These are phyloP conservation scores for Smallanthus sonchifolius DNA, from an alignment of 129 eudicot genomes.

Conservation along the genomic window DNA sequence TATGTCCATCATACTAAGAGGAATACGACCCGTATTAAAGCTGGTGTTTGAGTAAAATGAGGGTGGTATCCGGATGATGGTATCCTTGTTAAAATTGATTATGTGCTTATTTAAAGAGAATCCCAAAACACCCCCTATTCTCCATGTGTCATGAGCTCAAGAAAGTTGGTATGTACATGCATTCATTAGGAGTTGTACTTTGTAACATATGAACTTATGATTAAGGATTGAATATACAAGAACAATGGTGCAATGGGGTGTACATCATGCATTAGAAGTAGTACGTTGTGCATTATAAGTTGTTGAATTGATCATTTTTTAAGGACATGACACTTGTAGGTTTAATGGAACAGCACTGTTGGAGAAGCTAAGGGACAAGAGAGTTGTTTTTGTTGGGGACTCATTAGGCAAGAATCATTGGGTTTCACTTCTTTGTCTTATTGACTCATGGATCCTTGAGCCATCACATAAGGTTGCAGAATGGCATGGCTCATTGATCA, in stretches of 20 bases:
- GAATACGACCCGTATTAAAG: too few relatives aligned
- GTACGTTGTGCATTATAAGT: conserved; percentile 13
- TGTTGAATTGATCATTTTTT: background rate
- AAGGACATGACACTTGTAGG: conserved; percentile 26
- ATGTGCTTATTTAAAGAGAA: too few relatives aligned
- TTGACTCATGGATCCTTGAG: conserved; percentile 39
- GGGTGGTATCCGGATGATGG: too few relatives aligned
- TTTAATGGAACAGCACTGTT: conserved; percentile 58
- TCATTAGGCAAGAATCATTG: conserved; percentile 68
- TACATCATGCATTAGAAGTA: background rate
- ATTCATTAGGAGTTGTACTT: conserved; percentile 3
- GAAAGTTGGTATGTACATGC: background rate
- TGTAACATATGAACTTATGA: background rate
- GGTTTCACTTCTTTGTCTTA: conserved; percentile 60
- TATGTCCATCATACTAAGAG: too few relatives aligned
- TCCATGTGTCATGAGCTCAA: background rate
- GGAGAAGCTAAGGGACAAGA: conserved; percentile 58
- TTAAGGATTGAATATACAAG: background rate
- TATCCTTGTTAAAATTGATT: too few relatives aligned
- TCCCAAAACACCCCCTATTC: too few relatives aligned
- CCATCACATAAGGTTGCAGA: conserved; percentile 35
- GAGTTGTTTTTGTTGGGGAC: conserved; percentile 68
- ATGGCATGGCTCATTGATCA: conserved; percentile 50
- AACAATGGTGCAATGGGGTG: background rate
- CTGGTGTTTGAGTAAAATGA: too few relatives aligned